Evolutionary conservation across 164 flowering plant species (phyloP), one percentile per base, ranked within the genome.

Genomic region (Magnolia sinica): DNA sequence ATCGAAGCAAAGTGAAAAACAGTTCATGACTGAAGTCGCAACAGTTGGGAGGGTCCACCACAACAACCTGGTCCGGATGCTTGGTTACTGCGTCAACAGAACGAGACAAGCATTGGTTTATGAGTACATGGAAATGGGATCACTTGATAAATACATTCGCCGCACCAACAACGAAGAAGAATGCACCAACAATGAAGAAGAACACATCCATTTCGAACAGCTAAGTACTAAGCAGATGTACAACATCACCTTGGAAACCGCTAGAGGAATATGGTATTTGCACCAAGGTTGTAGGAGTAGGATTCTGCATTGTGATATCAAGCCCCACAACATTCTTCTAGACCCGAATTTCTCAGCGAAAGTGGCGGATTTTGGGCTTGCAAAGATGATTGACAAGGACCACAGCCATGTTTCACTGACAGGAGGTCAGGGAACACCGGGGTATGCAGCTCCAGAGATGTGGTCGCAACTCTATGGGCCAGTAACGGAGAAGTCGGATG

Each of bases 241-340:
- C 72, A 68, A n/a, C 69, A 61, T 75, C 27, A 50, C 79, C 52
- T 7, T 77, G 49, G 75, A 63, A 58, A 75, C 64, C 1, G 72
- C 77, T 31, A 29, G 49, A 20, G 77, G 77, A 8, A 51, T 75
- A 58, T 2, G 24, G 10, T 75, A 75, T 59, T 64, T 69, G 61
- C 72, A 37, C 52, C 59, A 63, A 72, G 76, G 72, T 24, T 72
- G 76, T 64, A 58, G 73, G 9, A 74, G 50, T 51, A 64, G 74
- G 45, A 81, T 55, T 10, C 20, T 82, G 37, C 84, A 82, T 52
- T 77, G 75, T 67, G 84, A 82, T 61, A 77, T 82, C 51, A 81
- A 81, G 74, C 79, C 79, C 45, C 81, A 81, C 51, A 81, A 78
- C 70, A 72, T 79, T 27, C 73, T 82, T 18, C 74, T 82, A 0